phyloP scores from a whole-genome alignment of 768 basidiomycete species.

The Kwoniella newhampshirensis region DNA sequence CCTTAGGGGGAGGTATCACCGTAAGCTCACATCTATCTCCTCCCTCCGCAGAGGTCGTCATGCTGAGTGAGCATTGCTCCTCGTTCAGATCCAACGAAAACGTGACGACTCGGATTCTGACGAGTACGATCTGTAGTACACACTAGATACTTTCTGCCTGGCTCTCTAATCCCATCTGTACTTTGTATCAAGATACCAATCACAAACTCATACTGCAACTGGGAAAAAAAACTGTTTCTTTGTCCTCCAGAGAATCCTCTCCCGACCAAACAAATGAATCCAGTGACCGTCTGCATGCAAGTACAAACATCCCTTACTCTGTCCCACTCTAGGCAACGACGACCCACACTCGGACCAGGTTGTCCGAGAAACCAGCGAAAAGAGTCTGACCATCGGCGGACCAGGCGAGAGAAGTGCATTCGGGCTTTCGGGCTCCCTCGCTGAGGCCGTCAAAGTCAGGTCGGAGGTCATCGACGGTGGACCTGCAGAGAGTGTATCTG shows the following conservation, averaged over 20 bases:
- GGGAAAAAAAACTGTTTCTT: too few species aligned
- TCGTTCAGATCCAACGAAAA: conserved; percentile 51
- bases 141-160: neutral
- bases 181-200: neutral
- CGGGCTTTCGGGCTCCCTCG: conserved; percentile 59
- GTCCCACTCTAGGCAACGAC: conserved; percentile 43
- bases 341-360: conserved; percentile 63
- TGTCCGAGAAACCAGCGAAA: conserved; percentile 95
- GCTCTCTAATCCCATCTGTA: conserved; percentile 15
- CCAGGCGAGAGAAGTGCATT: conserved; percentile 97
- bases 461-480: conserved; percentile 98
- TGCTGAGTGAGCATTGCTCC: conserved; percentile 4
- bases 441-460: conserved; percentile 82
- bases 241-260: too few species aligned
- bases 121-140: conserved; percentile 49
- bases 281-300: conserved; percentile 24
- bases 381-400: conserved; percentile 96
- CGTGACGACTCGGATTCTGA: conserved; percentile 51
- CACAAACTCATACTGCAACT: neutral
- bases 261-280: conserved; percentile 1
- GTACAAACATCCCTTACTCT: conserved; percentile 4
- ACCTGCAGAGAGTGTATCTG: conserved; percentile 58
- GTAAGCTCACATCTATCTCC: conserved; percentile 24
- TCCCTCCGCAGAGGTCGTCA: neutral
- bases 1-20: conserved; percentile 45